Evolutionary conservation across 1,139 yeast species (phyloP), one percentile per base, ranked within the genome.

Genomic region (Groenewaldozyma auringiensis): DNA sequence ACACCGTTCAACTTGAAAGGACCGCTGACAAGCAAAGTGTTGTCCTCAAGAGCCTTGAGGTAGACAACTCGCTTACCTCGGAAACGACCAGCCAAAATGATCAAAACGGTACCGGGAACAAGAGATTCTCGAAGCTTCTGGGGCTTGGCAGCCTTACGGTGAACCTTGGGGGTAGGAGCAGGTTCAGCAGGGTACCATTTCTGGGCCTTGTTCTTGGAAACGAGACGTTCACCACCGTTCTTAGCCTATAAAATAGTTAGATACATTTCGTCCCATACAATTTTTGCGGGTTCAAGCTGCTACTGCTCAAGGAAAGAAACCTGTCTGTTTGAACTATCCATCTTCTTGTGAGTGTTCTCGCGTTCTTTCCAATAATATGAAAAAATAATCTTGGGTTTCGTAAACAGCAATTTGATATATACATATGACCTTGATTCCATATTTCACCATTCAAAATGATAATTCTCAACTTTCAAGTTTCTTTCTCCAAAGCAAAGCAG

Each of bases 1-100:
- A 92, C 99, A 81, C 98, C 98, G 76, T 94, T 94, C 67, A 92
- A 87, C 83, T 92, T 94, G 95, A 92, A 94, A 69, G 99, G 99
- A 71, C 99, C 99, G 56, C 96, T 77, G 60, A 92, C 96, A 71
- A 92, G 85, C 69, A 94, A 80, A 61, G 97, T 92, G 89, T 86
- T 87, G 83, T 94, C 98, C 78, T 88, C 97, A 71, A 94, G 82
- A 76, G 83, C 77, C 85, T 92, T 92, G 72, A 92, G 83, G 88
- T 84, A 86, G 58, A 92, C 97, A 66, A 92, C 98, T 79, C 99
- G 92, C 88, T 92, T 94, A 73, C 99, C 99, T 78, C 98, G 86
- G 95, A 88, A 92, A 78, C 96, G 89, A 73, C 99, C 98, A 68
- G 98, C 97, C 74, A 94, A 83, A 72, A 92, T 80, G 75, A 92